Base-by-base conservation (phyloP, 108 stramenopile species). In the Seminavis robusta region DNA sequence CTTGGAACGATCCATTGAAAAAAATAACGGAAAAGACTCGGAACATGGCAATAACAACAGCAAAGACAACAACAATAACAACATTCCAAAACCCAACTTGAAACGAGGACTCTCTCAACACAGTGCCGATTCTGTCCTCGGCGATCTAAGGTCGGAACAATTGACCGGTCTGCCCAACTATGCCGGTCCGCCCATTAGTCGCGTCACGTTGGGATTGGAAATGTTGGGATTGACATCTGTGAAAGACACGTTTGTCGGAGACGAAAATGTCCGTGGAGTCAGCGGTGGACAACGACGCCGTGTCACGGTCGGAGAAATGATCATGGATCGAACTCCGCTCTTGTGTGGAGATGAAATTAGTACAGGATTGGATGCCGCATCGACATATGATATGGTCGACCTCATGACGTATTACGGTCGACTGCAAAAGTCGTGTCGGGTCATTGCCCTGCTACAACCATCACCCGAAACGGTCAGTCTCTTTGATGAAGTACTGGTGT, bases 381-480 rank as follows among this genome's bases (percentile, higher is more conserved):
- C 82, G 7, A 87, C 92, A 1, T 76, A 72, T 53, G 82, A 88
- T 48, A 83, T 88, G 58, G 54, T 73, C 21, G 50, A 65, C 7
- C 33, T 50, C 15, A 37, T 69, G 30, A 41, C 40, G 19, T 58
- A 69, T 9, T 42, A 62, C 19, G 50, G 60, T 33, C 79, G 31
- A 65, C 61, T 25, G 40, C 36, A 44, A 59, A 74, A 75, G 61
- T 82, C 46, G 34, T 61, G 83, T 2, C 67, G 81, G 20, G 73
- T 96, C 7, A 73, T 94, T 8, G 78, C 88, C n/a, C 79, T 97
- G 29, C 65, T 95, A 1, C 97, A 98, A 61, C 94, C 96, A 19
- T 79, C 90, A n/a, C 94, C 92, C 6, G 95, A 97, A 55, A 91
- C 89, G 13, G 91, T 94, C 45, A 80, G 80, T 30, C 69, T 95